Evolutionary conservation across 2,329 filamentous ascomycete species (phyloP), one percentile per base, ranked within the genome.

Genomic region (Aschersonia sp.): DNA sequence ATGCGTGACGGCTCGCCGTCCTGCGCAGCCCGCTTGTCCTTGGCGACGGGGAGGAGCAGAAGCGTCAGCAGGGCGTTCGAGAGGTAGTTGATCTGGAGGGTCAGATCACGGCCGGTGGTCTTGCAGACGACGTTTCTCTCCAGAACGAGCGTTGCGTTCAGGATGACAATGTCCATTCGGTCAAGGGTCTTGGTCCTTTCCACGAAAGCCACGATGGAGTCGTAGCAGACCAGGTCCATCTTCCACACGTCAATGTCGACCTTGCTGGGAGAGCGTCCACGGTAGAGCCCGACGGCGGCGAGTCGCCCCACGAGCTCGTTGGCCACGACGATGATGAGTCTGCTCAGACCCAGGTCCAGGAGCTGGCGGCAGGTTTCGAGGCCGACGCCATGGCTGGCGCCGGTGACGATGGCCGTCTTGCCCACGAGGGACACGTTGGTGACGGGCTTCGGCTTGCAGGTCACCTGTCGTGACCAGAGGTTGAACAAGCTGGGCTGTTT

Each of bases 71-170:
- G 55, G 29, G 73, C 64, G 0, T 69, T 74, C 37, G 62, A 67
- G 47, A 76, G 62, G 12, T 73, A 71, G 49, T 77, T 77, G 43
- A 68, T 64, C 0, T 70, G 72, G 40, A 76, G 57, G 3, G 61
- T 67, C 32, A 58, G 58, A 50, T 76, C 73, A 1, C 60, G 55
- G 1, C 7, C 7, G 0, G 66, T 69, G 2, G 58, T 55, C 4
- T 70, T 52, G 47, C 49, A 9, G 5, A 45, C 11, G 8, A n/a
- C 9, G 22, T 35, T 41, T 10, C 44, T 48, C 4, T 40, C 32
- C 2, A 12, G 30, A 32, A 43, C 39, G n/a, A 59, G 35, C 0
- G 66, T 58, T 5, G 58, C 56, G 44, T 61, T 72, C 31, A 65
- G 55, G 37, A 71, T 56, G 10, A 59, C 58, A 8, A 62, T 58